phyloP scores from a whole-genome alignment of 139 green algal species.

The Coccomyxa sp. region DNA sequence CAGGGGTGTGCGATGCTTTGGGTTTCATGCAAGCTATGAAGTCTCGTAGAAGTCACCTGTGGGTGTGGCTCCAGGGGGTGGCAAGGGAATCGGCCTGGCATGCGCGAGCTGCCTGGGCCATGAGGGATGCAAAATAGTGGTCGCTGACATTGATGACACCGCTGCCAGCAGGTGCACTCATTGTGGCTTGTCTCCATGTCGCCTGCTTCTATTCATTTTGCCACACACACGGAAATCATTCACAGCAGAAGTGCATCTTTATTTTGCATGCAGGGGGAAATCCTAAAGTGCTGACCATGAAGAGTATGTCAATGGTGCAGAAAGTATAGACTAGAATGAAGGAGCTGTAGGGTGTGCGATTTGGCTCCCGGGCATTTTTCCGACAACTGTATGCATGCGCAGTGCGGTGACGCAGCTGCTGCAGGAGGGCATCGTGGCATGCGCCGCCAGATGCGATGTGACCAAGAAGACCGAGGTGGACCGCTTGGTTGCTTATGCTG shows the following conservation, averaged over 20 bases:
- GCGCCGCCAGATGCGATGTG: conserved; percentile 53
- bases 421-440: conserved; percentile 38
- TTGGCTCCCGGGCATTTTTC: neutral
- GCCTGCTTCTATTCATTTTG: neutral
- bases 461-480: conserved; percentile 53
- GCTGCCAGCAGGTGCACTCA: conserved; percentile 1
- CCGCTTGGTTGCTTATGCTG: conserved; percentile 39
- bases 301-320: neutral
- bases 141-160: conserved; percentile 62
- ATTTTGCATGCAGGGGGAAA: neutral
- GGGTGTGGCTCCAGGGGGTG: conserved; percentile 32
- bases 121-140: conserved; percentile 65
- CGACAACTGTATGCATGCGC: conserved; percentile 8
- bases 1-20: neutral
- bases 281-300: no score
- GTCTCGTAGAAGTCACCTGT: no score
- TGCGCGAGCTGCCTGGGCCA: conserved; percentile 58
- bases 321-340: neutral
- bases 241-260: neutral
- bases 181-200: neutral
- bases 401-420: conserved; percentile 31
- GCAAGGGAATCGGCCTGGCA: conserved; percentile 73
- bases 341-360: neutral
- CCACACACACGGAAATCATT: neutral
- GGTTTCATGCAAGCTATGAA: no score